Evolutionary conservation across 176 grass and related monocot genomes (phyloP).

Genomic region (barley (Hordeum vulgare)): DNA sequence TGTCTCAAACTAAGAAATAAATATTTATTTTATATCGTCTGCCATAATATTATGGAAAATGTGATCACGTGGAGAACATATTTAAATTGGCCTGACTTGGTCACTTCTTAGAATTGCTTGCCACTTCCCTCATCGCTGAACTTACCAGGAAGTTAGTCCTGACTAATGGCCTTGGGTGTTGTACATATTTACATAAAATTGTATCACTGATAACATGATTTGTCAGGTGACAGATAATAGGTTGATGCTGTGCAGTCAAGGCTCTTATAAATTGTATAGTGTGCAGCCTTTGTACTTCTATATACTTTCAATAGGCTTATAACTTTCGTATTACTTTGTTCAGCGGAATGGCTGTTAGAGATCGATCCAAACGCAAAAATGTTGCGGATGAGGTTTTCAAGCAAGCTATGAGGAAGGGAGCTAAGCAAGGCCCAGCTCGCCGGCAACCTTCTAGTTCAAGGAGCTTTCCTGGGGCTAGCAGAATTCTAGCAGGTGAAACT

Average conservation of each 20-base stretch:
- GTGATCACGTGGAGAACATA: neutral
- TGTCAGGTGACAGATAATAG: neutral
- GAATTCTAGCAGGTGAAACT: slow-evolving; percentile 55
- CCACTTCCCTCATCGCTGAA: neutral
- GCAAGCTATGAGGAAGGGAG: slow-evolving; percentile 66
- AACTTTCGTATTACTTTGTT: neutral
- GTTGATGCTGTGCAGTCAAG: neutral
- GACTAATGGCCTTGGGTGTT: neutral
- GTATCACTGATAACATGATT: neutral
- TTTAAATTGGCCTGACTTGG: neutral
- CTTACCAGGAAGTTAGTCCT: neutral
- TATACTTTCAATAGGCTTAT: neutral
- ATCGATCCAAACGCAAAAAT: slow-evolving; percentile 53
- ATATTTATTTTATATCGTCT: neutral
- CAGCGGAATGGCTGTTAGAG: slow-evolving; percentile 76
- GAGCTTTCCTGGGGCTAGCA: slow-evolving; percentile 65
- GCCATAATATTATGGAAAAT: neutral
- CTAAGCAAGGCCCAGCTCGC: slow-evolving; percentile 33
- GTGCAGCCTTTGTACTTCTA: neutral
- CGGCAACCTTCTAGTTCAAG: slow-evolving; percentile 52
- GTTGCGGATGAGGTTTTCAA: slow-evolving; percentile 50
- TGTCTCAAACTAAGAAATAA: neutral
- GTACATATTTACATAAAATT: neutral
- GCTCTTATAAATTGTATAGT: neutral
- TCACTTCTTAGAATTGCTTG: neutral